Base-by-base conservation (phyloP, 495 filamentous ascomycete genomes). In the Cercophora newfieldiana region DNA sequence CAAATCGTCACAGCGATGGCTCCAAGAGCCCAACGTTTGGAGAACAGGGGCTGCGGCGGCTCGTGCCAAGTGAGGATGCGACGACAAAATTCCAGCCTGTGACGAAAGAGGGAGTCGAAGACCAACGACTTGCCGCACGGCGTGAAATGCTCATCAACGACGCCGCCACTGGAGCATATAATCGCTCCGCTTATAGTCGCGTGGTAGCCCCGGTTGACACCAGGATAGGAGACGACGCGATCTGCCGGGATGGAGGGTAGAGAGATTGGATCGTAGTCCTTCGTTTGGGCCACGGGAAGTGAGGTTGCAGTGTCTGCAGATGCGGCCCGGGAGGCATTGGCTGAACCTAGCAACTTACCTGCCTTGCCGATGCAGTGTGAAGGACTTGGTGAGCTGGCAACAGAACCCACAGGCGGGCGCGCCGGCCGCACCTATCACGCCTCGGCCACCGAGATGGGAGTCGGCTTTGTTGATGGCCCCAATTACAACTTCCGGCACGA, bases 211-310 rank as follows among this genome's bases (percentile, higher is more conserved):
- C 29, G 59, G 59, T 62, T 62, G 37, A 62, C 51, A 51, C 48
- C 49, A 21, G 30, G 14, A 48, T n/a, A 48, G 37, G 28, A 49
- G 48, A 49, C 22, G 33, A 47, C 26, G 33, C 33, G 55, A 65
- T 59, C 63, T 65, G 56, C 63, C 63, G 63, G 63, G 50, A 63
- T 63, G 61, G 61, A 50, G 63, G 54, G 54, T 33, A 14, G 55
- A 65, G 49, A 65, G 48, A 50, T 51, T 65, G 63, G 55, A 65
- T 63, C 49, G 61, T 37, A 64, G 33, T 44, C 22, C 22, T 48
- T 48, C 51, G 53, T 64, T 64, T 64, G 62, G 61, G n/a, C 50
- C 29, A 26, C 19, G 25, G 29, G 49, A 21, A 54, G 37, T 33
- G 18, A 59, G 59, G 37, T 26, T 55, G 61, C 61, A 63, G 61